Evolutionary conservation across 1,284 basidiomycete species (phyloP), one percentile per base, ranked within the genome.

Genomic region (Naganishia cerealis): DNA sequence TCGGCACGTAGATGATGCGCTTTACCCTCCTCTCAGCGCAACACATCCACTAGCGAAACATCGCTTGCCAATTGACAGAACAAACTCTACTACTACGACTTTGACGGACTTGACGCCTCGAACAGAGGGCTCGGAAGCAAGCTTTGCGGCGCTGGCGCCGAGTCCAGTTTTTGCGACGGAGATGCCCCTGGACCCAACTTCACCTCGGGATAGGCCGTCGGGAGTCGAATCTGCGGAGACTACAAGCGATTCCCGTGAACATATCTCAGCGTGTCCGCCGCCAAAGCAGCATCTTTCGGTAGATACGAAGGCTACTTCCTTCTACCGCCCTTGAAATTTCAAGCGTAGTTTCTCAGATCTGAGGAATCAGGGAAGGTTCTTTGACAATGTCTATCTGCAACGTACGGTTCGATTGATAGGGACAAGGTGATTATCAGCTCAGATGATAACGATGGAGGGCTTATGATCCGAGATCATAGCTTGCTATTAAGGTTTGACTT

Each of bases 151-250:
- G 57, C 48, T 59, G 57, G 57, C 57, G 24, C 57, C 57, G 21
- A 59, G 57, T 59, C 57, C 57, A 12, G n/a, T 59, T 9, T 59
- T 46, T 50, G 46, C 46, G 46, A 50, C 46, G n/a, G 46, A 50
- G 13, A 50, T 24, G 7, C 46, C n/a, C 21, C 13, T 10, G n/a
- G 21, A n/a, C n/a, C 21, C 46, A 9, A 24, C 21, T 21, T 21
- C 46, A 24, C 46, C n/a, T 24, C 13, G 21, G 21, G 46, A 50
- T 50, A 13, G n/a, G 10, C 21, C 21, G 5, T 15, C 46, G 21
- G 46, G n/a, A 24, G 3, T 50, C 6, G 21, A 50, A 8, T n/a
- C 3, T 1, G 21, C 21, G 21, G 21, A 24, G 1, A 9, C 6
- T 24, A 13, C n/a, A 50, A 50, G 24, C 1, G 21, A 24, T 7